Evolutionary conservation across 1,139 yeast genomes (phyloP), one percentile per base, ranked within the genome.

Genomic region (Pichia sp.): DNA sequence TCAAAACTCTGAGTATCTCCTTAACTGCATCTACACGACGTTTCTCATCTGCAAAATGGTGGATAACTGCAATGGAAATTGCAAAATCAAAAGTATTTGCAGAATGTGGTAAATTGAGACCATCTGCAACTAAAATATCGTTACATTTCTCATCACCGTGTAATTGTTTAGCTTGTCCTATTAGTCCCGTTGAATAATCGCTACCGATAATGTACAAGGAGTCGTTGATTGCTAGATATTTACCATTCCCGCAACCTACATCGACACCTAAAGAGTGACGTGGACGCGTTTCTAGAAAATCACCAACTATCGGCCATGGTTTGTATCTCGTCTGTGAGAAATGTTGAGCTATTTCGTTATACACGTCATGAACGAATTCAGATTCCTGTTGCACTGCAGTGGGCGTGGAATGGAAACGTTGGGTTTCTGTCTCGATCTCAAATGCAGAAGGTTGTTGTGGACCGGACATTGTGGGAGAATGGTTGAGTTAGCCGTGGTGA

Each of bases 231-330:
- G 72, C 72, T 38, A 91, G 59, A 53, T 93, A 91, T 53, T 91
- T 91, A 10, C 98, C 98, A 54, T 93, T 91, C 3, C 98, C 98
- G 58, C 97, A 91, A 0, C 98, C 98, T 14, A 91, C 84, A 56
- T 83, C 93, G 22, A 73, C 52, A 4, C 80, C 80, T 3, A 73
- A 31, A 1, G 69, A 53, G 40, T 63, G 59, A 26, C 60, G 60
- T 3, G 48, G 38, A 36, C 63, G 59, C 6, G 45, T 50, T 16
- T 51, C 55, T 33, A 91, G 62, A 53, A 82, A 91, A 44, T 67
- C 61, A 38, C 83, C 85, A 14, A 93, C 98, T 13, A 87, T 78
- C 6, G 98, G 98, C 98, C 98, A 91, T 20, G 97, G 97, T 63
- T 85, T 88, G 60, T 87, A 91, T 28, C 98, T 64, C 0, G 98